Evolutionary conservation across 1,139 yeast species (phyloP).

Genomic region (Taphrina confusa): DNA sequence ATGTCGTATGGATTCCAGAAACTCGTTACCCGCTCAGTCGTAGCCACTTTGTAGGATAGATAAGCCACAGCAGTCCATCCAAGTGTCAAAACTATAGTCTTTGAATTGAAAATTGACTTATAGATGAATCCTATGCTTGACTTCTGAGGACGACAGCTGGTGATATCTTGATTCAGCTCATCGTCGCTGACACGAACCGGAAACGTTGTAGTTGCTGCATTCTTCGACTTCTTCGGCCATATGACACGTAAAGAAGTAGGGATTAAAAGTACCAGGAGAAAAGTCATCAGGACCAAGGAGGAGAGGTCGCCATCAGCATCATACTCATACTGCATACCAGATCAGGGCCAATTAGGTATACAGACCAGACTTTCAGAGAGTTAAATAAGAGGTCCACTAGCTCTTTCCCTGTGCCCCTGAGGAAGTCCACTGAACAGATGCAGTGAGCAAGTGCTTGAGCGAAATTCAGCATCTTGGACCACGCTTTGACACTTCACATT

Average conservation of each 20-base stretch:
- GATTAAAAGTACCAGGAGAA: conserved; percentile 16
- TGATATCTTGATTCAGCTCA: neutral
- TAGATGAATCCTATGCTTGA: conserved; percentile 9
- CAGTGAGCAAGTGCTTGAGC: too few relatives aligned
- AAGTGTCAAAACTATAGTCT: conserved; percentile 4
- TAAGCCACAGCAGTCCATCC: conserved; percentile 35
- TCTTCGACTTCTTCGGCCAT: conserved; percentile 6
- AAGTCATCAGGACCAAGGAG: conserved; percentile 27
- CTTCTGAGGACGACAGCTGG: conserved; percentile 6
- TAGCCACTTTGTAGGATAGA: conserved; percentile 22
- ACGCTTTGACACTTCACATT: too few relatives aligned
- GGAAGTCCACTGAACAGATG: too few relatives aligned
- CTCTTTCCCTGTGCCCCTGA: too few relatives aligned
- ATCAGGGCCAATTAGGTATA: too few relatives aligned
- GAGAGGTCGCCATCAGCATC: conserved; percentile 24
- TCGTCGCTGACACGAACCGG: conserved; percentile 17
- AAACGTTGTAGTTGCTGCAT: neutral
- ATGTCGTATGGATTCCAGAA: conserved; percentile 89
- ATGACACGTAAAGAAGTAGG: conserved; percentile 19
- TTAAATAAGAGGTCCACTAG: too few relatives aligned
- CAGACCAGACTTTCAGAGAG: too few relatives aligned
- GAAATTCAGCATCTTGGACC: too few relatives aligned
- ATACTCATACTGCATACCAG: conserved; percentile 29
- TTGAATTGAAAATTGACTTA: neutral
- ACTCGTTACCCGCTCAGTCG: conserved; percentile 47